Conservation (phyloP, 2,329 filamentous ascomycete genomes). For the Ceratocystis smalleyi region DNA sequence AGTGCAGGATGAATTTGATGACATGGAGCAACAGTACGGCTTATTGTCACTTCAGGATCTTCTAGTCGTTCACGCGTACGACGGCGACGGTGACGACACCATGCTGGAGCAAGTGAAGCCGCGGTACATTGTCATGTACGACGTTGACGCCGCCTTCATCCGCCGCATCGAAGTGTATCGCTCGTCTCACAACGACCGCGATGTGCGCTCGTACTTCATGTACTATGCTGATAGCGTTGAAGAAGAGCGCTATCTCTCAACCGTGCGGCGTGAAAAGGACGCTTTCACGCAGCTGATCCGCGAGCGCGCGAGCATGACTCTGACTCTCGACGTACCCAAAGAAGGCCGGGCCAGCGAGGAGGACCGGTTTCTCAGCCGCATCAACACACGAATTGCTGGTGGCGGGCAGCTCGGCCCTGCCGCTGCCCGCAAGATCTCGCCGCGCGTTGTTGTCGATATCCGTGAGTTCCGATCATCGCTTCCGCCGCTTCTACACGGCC, state of each 20-base stretch:
- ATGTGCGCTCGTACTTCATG: constrained; percentile 88
- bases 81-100: constrained; percentile 90
- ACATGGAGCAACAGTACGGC: constrained; percentile 86
- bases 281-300: constrained; percentile 89
- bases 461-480: constrained; percentile 90
- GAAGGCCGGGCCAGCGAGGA: constrained; percentile 60
- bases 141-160: constrained; percentile 88
- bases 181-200: constrained; percentile 78
- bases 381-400: constrained; percentile 93
- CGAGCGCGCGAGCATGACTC: constrained; percentile 83
- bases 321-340: constrained; percentile 51
- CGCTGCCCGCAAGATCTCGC: constrained; percentile 67
- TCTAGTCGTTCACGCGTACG: constrained; percentile 80
- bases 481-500: constrained; percentile 78
- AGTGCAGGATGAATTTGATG: constrained; percentile 59
- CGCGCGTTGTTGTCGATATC: constrained; percentile 84
- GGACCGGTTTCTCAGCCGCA: constrained; percentile 60
- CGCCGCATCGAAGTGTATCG: constrained; percentile 88
- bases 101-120: constrained; percentile 89
- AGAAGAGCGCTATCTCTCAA: constrained; percentile 81
- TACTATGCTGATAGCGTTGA: constrained; percentile 92
- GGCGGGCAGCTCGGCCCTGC: constrained; percentile 53
- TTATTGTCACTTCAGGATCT: constrained; percentile 84
- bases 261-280: constrained; percentile 88
- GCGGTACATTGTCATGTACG: constrained; percentile 96